phyloP scores from a whole-genome alignment of 2,329 filamentous ascomycete genomes.

The Arthrobotrys sinensis region DNA sequence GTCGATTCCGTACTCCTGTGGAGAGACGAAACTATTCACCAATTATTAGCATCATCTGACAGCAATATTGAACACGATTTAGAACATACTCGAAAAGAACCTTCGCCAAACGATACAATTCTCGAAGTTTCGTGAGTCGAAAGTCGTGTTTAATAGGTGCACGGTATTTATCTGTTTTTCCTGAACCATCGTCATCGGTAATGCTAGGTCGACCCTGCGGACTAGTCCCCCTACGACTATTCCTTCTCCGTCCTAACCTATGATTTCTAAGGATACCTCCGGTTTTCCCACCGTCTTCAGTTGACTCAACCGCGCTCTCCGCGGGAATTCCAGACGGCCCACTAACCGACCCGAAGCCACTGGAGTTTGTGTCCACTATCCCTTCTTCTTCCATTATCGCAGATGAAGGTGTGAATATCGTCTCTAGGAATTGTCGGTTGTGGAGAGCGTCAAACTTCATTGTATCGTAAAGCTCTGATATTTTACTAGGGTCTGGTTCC shows the following conservation, averaged over 20 bases:
- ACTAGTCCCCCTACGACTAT: conserved; percentile 52
- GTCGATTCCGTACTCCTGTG: conserved; percentile 97
- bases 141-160: conserved; percentile 84
- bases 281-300: conserved; percentile 36
- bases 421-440: conserved; percentile 95
- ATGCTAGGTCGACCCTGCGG: conserved; percentile 37
- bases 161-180: conserved; percentile 53
- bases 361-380: conserved; percentile 38
- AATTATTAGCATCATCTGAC: conserved; percentile 12
- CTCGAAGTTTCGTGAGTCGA: conserved; percentile 87
- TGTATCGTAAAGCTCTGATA: conserved; percentile 97
- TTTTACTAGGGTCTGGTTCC: conserved; percentile 98
- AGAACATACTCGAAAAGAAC: conserved; percentile 81
- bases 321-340: conserved; percentile 25
- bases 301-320: conserved; percentile 12
- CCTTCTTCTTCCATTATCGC: conserved; percentile 81
- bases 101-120: conserved; percentile 93
- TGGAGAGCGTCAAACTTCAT: conserved; percentile 99
- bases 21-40: conserved; percentile 81
- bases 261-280: conserved; percentile 60
- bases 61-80: background rate
- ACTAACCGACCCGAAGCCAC: conserved; percentile 41
- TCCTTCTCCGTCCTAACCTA: conserved; percentile 59
- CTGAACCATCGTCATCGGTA: conserved; percentile 41
- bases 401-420: conserved; percentile 92